Evolutionary conservation across 1,284 basidiomycete species (phyloP).

Genomic region (Bondarzewia mesenterica): DNA sequence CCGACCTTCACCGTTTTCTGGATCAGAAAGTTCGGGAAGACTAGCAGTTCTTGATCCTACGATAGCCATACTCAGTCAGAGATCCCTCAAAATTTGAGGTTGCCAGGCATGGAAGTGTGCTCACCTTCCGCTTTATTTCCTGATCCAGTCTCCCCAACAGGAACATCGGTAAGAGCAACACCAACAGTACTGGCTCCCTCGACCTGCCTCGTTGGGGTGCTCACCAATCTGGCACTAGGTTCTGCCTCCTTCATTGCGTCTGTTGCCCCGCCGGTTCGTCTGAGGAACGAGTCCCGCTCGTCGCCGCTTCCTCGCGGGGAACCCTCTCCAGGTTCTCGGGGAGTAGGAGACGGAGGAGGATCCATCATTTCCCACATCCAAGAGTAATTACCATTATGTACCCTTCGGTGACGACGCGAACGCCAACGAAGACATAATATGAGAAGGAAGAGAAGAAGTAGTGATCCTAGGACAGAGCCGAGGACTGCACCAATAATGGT

Average conservation of each 20-base stretch:
- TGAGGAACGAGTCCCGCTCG: slow-evolving; percentile 56
- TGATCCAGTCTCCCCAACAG: not conserved
- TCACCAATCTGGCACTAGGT: slow-evolving; percentile 19
- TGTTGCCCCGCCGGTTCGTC: slow-evolving; percentile 17
- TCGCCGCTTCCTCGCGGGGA: slow-evolving; percentile 60
- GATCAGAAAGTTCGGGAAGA: not conserved
- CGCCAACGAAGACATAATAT: slow-evolving; percentile 41
- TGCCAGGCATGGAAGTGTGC: not conserved
- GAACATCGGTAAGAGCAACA: slow-evolving; percentile 2
- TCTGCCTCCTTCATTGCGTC: slow-evolving; percentile 4
- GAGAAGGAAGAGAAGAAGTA: slow-evolving; percentile 35
- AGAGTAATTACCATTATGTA: slow-evolving; percentile 2
- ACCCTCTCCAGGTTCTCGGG: slow-evolving; percentile 46
- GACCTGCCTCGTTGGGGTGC: slow-evolving; percentile 15
- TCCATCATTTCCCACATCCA: slow-evolving; percentile 15
- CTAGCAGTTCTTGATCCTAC: not conserved
- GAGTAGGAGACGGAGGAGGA: slow-evolving; percentile 4
- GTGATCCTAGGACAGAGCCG: slow-evolving; percentile 16
- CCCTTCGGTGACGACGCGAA: slow-evolving; percentile 21
- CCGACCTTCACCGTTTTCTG: not conserved
- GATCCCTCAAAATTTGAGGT: not conserved
- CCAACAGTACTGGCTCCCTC: slow-evolving; percentile 21
- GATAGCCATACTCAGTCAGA: no score
- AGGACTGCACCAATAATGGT: slow-evolving; percentile 39
- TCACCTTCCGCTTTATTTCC: slow-evolving; percentile 2